phyloP scores from a whole-genome alignment of 2,329 filamentous ascomycete species.

The Zymoseptoria brevis region DNA sequence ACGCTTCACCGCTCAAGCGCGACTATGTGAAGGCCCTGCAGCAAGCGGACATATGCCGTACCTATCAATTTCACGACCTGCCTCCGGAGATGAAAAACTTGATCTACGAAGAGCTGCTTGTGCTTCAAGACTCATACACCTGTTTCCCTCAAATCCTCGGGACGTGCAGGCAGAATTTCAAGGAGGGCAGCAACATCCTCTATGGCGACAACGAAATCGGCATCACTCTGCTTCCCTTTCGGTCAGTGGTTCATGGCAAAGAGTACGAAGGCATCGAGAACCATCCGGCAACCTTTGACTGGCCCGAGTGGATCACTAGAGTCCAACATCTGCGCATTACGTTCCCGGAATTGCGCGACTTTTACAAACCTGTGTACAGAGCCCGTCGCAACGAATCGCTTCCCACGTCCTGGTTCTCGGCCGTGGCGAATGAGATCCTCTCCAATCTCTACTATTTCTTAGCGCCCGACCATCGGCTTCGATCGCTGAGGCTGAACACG shows the following conservation, averaged over 20 bases:
- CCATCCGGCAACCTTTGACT: background rate
- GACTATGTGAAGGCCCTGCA: conserved; percentile 7
- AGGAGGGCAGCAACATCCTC: conserved; percentile 36
- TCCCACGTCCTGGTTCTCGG: too few species aligned
- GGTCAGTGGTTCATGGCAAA: background rate
- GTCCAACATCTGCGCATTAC: background rate
- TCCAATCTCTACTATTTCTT: too few species aligned
- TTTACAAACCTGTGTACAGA: too few species aligned
- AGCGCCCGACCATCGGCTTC: too few species aligned
- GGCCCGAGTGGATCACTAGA: background rate
- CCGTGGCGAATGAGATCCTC: too few species aligned
- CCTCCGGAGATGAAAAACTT: background rate
- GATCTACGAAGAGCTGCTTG: conserved; percentile 7
- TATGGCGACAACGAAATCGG: conserved; percentile 30
- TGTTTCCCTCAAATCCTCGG: conserved; percentile 34
- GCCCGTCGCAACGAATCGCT: too few species aligned
- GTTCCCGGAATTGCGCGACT: background rate
- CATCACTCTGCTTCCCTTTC: background rate
- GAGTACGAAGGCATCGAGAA: background rate
- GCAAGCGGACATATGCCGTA: conserved; percentile 5
- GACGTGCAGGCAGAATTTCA: conserved; percentile 33
- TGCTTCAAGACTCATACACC: conserved; percentile 13
- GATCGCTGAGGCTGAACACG: too few species aligned
- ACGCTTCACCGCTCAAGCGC: background rate
- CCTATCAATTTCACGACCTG: background rate